Conservation (phyloP, 164 flowering plant species). For the Chimonanthus salicifolius region DNA sequence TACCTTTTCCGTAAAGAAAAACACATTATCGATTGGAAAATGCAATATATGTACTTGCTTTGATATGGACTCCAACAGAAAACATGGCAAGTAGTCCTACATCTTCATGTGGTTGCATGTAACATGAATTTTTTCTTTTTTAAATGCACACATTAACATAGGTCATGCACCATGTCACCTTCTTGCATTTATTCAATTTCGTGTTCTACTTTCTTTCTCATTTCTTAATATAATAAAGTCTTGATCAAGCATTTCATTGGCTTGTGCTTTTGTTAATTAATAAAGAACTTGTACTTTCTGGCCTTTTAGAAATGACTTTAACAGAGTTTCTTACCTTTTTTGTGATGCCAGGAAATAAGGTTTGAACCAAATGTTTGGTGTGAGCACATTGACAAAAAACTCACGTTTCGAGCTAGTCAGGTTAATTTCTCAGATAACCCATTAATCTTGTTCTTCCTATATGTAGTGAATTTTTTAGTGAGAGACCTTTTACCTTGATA, state of each 20-base stretch:
- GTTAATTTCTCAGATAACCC: slow-evolving; percentile 21
- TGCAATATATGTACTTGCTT: too few species aligned
- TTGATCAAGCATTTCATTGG: not conserved
- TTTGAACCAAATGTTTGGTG: slow-evolving; percentile 93
- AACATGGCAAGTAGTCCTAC: too few species aligned
- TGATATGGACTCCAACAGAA: too few species aligned
- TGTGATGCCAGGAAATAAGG: slow-evolving; percentile 74
- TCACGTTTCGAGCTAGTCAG: slow-evolving; percentile 79
- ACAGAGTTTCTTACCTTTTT: not conserved
- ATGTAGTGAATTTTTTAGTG: not conserved
- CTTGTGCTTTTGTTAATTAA: not conserved
- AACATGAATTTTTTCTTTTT: too few species aligned
- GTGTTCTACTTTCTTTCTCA: not conserved
- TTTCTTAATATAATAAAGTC: not conserved
- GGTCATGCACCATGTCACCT: too few species aligned
- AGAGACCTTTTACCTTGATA: too few species aligned
- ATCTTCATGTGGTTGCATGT: too few species aligned
- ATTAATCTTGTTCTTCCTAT: not conserved
- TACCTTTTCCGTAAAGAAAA: too few species aligned
- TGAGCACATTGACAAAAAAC: slow-evolving; percentile 73
- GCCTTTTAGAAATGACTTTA: not conserved
- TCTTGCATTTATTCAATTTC: not conserved
- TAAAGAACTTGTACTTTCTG: too few species aligned
- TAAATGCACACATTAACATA: too few species aligned
- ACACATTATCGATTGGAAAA: too few species aligned